phyloP scores from a whole-genome alignment of 768 basidiomycete species.

The Leucosporidium yakuticum region DNA sequence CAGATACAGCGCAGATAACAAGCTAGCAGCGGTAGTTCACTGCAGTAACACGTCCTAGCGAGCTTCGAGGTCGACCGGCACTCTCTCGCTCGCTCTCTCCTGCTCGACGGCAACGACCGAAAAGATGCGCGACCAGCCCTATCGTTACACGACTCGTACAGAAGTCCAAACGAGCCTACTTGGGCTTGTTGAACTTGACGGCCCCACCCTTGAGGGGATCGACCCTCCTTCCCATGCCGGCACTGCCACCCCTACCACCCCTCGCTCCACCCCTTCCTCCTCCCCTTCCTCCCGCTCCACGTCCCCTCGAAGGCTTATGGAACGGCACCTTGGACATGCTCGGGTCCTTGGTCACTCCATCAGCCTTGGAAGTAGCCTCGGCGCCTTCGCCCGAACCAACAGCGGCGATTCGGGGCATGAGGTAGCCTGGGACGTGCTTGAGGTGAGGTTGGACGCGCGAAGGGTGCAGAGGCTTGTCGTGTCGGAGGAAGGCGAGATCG shows the following conservation, averaged over 20 bases:
- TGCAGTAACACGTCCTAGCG: no score
- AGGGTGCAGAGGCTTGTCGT: constrained; percentile 90
- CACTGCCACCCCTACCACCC: neutral
- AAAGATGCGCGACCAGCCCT: no score
- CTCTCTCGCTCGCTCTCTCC: no score
- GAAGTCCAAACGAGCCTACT: constrained; percentile 7
- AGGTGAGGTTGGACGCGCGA: constrained; percentile 85
- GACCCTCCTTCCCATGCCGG: constrained; percentile 17
- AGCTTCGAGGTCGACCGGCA: no score
- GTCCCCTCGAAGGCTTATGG: constrained; percentile 23
- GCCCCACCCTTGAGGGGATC: constrained; percentile 32
- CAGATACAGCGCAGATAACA: no score
- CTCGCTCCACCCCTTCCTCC: constrained; percentile 6
- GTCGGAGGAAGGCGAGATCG: constrained; percentile 83
- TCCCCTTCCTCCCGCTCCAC: neutral
- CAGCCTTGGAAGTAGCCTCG: neutral
- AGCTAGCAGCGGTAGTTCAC: no score
- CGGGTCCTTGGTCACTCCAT: neutral
- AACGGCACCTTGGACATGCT: constrained; percentile 17
- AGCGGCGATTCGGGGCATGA: constrained; percentile 72
- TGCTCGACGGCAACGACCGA: no score
- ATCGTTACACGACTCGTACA: neutral
- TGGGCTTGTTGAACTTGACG: constrained; percentile 27
- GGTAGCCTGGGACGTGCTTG: constrained; percentile 90
- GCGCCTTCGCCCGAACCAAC: constrained; percentile 43